Base-by-base conservation (phyloP, 371 early-diverging fungal species). In the Mortierella sp. region DNA sequence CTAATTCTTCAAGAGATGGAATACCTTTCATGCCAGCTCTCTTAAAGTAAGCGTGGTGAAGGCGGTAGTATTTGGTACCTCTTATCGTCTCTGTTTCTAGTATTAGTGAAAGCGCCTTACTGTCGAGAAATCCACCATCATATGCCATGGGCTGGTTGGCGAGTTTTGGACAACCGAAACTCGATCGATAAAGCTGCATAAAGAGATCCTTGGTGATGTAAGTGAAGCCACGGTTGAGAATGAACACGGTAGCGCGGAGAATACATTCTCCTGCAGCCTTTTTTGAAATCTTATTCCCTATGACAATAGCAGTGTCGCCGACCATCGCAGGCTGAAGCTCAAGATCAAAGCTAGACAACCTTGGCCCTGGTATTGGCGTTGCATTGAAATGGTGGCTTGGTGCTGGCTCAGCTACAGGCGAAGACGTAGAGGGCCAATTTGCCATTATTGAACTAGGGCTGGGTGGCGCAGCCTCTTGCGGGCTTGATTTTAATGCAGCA, bases 191-290 rank as follows among this genome's bases (percentile, higher is more conserved):
- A 7, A 43, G 26, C 26, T 47, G 17, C 34, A 67, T 12, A 54
- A 73, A 59, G 4, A 66, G 47, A 0, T 49, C 53, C 54, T 43
- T 61, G 43, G 63, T 57, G 37, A 73, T 73, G 43, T 37, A 73
- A 22, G 40, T 23, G 42, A 54, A 58, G 7, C 54, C 28, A 12
- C 74, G 42, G 31, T 59, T 63, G 51, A 73, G 58, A 4, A 68
- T 43, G 31, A 57, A 47, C 2, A 73, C 22, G 12, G 40, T n/a
- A 1, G 68, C 74, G 9, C 74, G 45, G 3, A 68, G 3, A 31
- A 73, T 73, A 19, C 57, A 64, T 31, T 73, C 74, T 13, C 68
- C 74, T 17, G 58, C 54, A 5, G 63, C 63, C 43, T 28, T 55
- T 28, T 32, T 63, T 29, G 54, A 43, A 22, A 63, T 43, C 43